A percentile compares a stretch with the other conserved stretches of the same genome.
These are phyloP conservation scores for Diaporthe batatas DNA, from an alignment of 2,329 filamentous ascomycete species.

Conservation along the genomic window DNA sequence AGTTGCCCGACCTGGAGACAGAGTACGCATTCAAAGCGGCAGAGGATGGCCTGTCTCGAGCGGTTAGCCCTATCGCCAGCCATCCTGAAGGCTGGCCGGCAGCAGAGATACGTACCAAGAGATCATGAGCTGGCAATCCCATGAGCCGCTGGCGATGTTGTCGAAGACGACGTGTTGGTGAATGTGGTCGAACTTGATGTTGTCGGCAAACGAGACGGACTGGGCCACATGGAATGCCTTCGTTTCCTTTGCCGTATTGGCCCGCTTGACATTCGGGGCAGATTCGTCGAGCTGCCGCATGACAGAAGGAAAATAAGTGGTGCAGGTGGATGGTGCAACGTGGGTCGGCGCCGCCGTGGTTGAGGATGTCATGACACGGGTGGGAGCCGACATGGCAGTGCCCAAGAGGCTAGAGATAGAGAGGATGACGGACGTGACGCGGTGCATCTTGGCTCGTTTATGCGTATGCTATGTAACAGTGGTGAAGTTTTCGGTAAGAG, in stretches of 20 bases:
- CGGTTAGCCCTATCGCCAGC: not conserved
- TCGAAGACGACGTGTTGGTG: constrained; percentile 41
- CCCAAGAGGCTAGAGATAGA: constrained; percentile 26
- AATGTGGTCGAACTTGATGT: constrained; percentile 41
- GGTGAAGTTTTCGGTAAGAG: not conserved
- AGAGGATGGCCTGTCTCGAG: constrained; percentile 14
- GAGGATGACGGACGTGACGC: constrained; percentile 13
- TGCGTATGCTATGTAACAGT: not conserved
- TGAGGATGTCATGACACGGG: constrained; percentile 13
- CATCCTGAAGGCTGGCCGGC: no score
- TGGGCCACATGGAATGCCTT: constrained; percentile 39
- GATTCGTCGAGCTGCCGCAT: constrained; percentile 39
- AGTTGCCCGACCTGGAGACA: constrained; percentile 22
- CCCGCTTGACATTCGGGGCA: constrained; percentile 29
- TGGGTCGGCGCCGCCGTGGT: constrained; percentile 35
- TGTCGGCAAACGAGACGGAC: constrained; percentile 39
- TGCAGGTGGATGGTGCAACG: constrained; percentile 37
- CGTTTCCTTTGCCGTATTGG: constrained; percentile 35
- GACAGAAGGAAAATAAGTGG: constrained; percentile 40
- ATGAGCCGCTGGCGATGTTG: constrained; percentile 37
- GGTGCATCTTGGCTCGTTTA: constrained; percentile 29
- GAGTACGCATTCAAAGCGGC: constrained; percentile 20
- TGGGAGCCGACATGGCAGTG: constrained; percentile 25
- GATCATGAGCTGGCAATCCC: constrained; percentile 42
- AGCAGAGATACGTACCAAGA: constrained; percentile 31